These are phyloP conservation scores for Aquilaria malaccensis DNA, from an alignment of 345 rosid species.

Conservation along the genomic window DNA sequence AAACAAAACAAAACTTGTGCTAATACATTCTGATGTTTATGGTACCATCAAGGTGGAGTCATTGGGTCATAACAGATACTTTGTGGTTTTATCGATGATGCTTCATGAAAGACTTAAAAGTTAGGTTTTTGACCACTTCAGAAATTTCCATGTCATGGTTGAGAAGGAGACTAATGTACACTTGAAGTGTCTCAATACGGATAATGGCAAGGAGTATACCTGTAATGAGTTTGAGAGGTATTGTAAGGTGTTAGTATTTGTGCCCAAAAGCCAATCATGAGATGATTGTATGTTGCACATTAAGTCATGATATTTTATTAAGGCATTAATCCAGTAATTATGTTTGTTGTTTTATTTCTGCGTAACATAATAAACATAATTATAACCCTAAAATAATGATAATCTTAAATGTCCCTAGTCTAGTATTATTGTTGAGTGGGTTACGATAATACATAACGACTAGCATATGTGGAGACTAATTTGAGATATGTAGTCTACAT, in stretches of 20 bases:
- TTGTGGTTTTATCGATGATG: not conserved
- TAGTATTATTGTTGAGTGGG: too few species aligned
- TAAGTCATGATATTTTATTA: too few species aligned
- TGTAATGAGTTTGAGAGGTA: not conserved
- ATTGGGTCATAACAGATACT: not conserved
- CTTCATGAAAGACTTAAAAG: not conserved
- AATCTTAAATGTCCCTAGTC: too few species aligned
- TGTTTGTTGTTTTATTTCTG: too few species aligned
- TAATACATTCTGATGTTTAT: not conserved
- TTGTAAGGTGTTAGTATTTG: not conserved
- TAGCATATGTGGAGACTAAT: too few species aligned
- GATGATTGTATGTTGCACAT: not conserved
- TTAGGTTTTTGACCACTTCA: not conserved
- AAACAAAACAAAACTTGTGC: not conserved
- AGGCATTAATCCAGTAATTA: too few species aligned
- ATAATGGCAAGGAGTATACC: not conserved
- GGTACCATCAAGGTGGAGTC: not conserved
- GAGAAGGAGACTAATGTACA: not conserved
- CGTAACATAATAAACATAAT: too few species aligned
- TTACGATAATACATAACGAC: too few species aligned
- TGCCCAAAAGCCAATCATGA: not conserved
- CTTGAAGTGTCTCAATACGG: not conserved
- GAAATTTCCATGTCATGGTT: not conserved
- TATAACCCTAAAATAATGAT: too few species aligned
- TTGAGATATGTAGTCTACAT: too few species aligned